A percentile compares a stretch with the other conserved stretches of the same genome.
Evolutionary conservation across 2,329 filamentous ascomycete genomes (phyloP).

Genomic region (Stromatinia cepivora): DNA sequence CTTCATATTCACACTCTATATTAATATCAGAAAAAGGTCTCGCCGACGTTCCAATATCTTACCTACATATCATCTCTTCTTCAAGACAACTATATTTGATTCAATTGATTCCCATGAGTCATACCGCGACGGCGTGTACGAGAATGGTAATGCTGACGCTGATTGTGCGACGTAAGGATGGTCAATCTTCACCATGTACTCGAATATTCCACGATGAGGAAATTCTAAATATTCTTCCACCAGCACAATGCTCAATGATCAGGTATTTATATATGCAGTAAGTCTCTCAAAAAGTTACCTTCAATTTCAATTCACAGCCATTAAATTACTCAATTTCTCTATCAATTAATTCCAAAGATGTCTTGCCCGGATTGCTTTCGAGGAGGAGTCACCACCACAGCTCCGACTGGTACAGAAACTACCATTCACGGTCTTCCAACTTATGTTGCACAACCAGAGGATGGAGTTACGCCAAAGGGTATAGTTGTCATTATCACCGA

Average conservation of each 20-base stretch:
- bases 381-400: constrained; percentile 45
- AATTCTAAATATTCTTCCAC: not conserved
- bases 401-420: constrained; percentile 44
- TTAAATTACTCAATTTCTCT: not conserved
- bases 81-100: not conserved
- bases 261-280: not conserved
- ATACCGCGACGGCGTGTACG: not conserved
- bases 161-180: not conserved
- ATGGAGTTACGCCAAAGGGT: constrained; percentile 42
- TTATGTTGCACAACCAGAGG: constrained; percentile 46
- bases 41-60: not conserved
- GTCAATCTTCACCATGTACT: too few relatives aligned
- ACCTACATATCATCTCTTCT: not conserved
- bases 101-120: not conserved
- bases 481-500: constrained; percentile 52
- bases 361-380: constrained; percentile 40
- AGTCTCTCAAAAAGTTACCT: not conserved
- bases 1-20: not conserved
- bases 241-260: not conserved
- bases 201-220: not conserved
- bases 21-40: not conserved
- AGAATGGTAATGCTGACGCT: not conserved
- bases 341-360: not conserved
- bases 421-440: constrained; percentile 47
- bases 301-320: not conserved